phyloP scores from a whole-genome alignment of 441 rosid species.

The Erysimum pusillum region DNA sequence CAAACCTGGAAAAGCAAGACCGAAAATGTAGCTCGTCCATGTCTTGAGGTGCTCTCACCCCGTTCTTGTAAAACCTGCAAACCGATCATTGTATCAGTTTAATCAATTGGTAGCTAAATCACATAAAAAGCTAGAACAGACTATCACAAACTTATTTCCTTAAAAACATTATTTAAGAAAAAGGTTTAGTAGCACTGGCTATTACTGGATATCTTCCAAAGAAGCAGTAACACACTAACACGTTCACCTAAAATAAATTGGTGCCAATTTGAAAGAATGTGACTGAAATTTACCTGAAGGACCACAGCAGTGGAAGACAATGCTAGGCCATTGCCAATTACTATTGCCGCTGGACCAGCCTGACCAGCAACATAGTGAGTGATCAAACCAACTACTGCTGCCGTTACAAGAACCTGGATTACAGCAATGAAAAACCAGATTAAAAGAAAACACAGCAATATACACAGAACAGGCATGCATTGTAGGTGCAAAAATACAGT shows the following conservation, averaged over 20 bases:
- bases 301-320: slow-evolving; percentile 99
- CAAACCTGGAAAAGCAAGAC: slow-evolving; percentile 96
- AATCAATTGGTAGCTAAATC: slow-evolving; percentile 22
- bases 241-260: slow-evolving; percentile 9
- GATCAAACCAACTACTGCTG: slow-evolving; percentile 81
- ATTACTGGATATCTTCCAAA: not conserved
- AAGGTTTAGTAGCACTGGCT: not conserved
- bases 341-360: slow-evolving; percentile 95
- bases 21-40: slow-evolving; percentile 99
- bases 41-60: slow-evolving; percentile 98
- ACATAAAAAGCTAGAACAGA: slow-evolving; percentile 2
- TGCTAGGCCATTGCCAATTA: slow-evolving; percentile 96
- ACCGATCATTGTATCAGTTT: slow-evolving; percentile 16
- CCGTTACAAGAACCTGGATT: slow-evolving; percentile 92
- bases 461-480: slow-evolving; percentile 18
- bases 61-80: slow-evolving; percentile 97
- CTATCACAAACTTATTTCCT: not conserved
- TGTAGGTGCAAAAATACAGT: slow-evolving; percentile 14
- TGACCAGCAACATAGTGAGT: slow-evolving; percentile 81
- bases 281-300: slow-evolving; percentile 71
- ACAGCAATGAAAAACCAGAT: slow-evolving; percentile 39
- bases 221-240: slow-evolving; percentile 1
- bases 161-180: not conserved
- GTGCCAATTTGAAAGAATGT: slow-evolving; percentile 9
- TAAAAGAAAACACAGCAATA: slow-evolving; percentile 31